Evolutionary conservation across 306 rosid genomes (phyloP).

Genomic region (Lithocarpus polystachyus): DNA sequence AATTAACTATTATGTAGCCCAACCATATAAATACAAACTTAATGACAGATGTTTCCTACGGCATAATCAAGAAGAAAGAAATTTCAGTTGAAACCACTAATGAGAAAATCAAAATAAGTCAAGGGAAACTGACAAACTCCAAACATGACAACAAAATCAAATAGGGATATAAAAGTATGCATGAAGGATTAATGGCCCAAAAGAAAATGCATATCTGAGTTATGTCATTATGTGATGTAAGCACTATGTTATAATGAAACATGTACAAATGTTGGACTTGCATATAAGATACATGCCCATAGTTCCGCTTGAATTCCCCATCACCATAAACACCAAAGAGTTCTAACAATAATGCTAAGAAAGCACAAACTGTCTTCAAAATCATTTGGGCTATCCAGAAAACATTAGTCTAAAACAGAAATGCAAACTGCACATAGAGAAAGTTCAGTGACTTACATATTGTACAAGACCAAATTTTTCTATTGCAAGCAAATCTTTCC

Average conservation of each 20-base stretch:
- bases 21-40: neutral
- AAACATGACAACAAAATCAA: neutral
- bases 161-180: neutral
- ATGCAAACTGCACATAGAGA: neutral
- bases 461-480: slow-evolving; percentile 89
- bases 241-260: neutral
- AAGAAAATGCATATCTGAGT: neutral
- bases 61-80: neutral
- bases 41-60: neutral
- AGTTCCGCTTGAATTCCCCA: slow-evolving; percentile 83
- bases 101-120: neutral
- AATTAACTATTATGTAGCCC: neutral
- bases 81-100: neutral
- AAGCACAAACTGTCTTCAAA: slow-evolving; percentile 73
- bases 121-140: neutral
- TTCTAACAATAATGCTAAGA: slow-evolving; percentile 72
- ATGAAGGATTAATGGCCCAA: neutral
- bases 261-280: neutral
- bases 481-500: slow-evolving; percentile 62
- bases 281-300: slow-evolving; percentile 54
- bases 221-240: neutral
- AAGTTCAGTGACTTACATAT: slow-evolving; percentile 52
- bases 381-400: slow-evolving; percentile 62
- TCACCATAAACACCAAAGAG: slow-evolving; percentile 73
- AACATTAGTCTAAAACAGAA: slow-evolving; percentile 20